phyloP scores from a whole-genome alignment of 176 grass and related monocot genomes.

The Urochloa ruziziensis region DNA sequence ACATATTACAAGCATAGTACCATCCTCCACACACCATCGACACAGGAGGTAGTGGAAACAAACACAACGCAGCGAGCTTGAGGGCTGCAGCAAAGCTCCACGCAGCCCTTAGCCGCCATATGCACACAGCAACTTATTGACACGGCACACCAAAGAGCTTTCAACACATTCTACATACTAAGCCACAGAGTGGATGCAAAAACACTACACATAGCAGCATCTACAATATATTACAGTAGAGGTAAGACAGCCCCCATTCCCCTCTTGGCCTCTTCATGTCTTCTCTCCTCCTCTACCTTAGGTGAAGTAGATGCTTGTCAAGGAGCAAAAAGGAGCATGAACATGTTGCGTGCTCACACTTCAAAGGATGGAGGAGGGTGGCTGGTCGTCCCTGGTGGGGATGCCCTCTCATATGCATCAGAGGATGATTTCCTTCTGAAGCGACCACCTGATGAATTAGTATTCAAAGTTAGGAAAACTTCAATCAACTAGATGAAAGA shows the following conservation, averaged over 20 bases:
- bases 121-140: neutral
- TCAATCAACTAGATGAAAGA: neutral
- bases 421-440: conserved; percentile 94
- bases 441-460: conserved; percentile 52
- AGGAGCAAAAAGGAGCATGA: conserved; percentile 37
- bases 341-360: conserved; percentile 44
- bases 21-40: neutral
- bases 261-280: conserved; percentile 8
- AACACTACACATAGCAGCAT: neutral
- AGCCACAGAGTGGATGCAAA: neutral
- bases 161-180: conserved; percentile 3
- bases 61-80: neutral
- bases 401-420: conserved; percentile 64
- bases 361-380: conserved; percentile 57
- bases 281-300: conserved; percentile 14
- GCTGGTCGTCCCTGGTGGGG: conserved; percentile 38
- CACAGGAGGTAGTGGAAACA: conserved; percentile 8
- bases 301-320: conserved; percentile 30
- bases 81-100: neutral
- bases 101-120: neutral
- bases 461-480: neutral
- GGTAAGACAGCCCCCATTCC: conserved; percentile 13
- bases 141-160: conserved; percentile 12
- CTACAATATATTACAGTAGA: conserved; percentile 38
- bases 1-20: conserved; percentile 11